A percentile compares a stretch with the other conserved stretches of the same genome.
phyloP scores from a whole-genome alignment of 345 rosid genomes.

The Brassica napus region Da-Ae NC_063452.1:814501-815000 shows the following conservation, averaged over 20 bases:
- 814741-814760: slow-evolving; percentile 22
- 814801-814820: background rate
- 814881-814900: background rate
- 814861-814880: background rate
- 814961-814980: background rate
- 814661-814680: slow-evolving; percentile 24
- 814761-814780: background rate
- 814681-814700: background rate
- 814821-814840: background rate
- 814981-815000: background rate
- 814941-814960: background rate
- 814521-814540: background rate
- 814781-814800: background rate
- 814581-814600: background rate
- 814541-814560: background rate
- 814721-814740: slow-evolving; percentile 32
- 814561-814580: background rate
- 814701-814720: background rate
- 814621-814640: background rate
- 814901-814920: background rate
- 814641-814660: background rate
- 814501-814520: background rate
- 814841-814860: background rate
- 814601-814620: slow-evolving; percentile 9
- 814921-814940: background rate